Evolutionary conservation across 148 eudicot genomes (phyloP).

Genomic region (Rhododendron henanense): DNA sequence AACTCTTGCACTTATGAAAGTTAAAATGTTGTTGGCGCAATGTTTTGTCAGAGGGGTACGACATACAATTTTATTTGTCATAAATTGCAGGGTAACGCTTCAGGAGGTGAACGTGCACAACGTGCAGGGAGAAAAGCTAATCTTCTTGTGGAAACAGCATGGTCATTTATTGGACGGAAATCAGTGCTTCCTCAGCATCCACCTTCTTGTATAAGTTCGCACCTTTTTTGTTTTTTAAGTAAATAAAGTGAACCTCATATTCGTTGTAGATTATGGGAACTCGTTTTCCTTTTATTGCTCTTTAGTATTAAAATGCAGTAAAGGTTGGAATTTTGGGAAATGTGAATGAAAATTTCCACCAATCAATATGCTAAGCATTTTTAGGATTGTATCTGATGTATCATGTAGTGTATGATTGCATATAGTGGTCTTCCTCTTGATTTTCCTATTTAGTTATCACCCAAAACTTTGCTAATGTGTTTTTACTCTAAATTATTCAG

Average conservation of each 20-base stretch:
- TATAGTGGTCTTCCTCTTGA: neutral
- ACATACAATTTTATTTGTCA: constrained; percentile 4
- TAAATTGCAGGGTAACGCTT: constrained; percentile 79
- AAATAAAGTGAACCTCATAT: neutral
- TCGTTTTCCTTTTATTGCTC: neutral
- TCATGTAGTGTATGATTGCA: neutral
- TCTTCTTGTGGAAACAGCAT: constrained; percentile 57
- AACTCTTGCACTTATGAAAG: neutral
- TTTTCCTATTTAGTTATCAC: neutral
- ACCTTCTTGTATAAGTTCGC: constrained; percentile 44
- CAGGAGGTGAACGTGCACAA: constrained; percentile 77
- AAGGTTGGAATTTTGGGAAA: neutral
- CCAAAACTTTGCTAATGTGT: neutral
- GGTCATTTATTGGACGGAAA: constrained; percentile 57
- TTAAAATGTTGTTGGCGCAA: neutral
- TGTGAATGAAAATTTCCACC: neutral
- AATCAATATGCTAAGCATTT: neutral
- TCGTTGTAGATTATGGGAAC: neutral
- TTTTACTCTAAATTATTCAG: constrained; percentile 17
- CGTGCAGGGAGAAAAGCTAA: constrained; percentile 62
- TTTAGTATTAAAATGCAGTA: neutral
- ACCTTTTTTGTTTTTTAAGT: neutral
- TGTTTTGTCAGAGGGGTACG: neutral
- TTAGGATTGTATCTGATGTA: neutral
- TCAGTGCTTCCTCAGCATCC: constrained; percentile 63